Conservation (phyloP, 2,329 filamentous ascomycete genomes). For the Acarospora socialis region DNA sequence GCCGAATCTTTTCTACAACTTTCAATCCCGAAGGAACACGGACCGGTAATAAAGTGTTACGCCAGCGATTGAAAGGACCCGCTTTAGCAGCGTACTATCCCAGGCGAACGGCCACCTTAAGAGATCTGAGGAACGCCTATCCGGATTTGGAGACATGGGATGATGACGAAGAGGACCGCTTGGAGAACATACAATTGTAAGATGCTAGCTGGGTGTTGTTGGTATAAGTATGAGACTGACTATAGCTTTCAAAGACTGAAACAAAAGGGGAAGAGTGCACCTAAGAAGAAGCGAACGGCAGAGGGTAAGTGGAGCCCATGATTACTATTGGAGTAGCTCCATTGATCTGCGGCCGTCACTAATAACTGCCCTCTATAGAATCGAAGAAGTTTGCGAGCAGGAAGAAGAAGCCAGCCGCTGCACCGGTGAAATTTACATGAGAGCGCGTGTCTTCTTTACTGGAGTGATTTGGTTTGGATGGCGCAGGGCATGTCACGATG, state of each 20-base stretch:
- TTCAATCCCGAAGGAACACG: slow-evolving; percentile 77
- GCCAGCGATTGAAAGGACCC: slow-evolving; percentile 76
- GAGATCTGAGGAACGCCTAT: slow-evolving; percentile 59
- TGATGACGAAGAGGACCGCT: slow-evolving; percentile 63
- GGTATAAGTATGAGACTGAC: slow-evolving; percentile 15
- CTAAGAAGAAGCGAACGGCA: slow-evolving; percentile 69
- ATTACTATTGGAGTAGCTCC: background rate
- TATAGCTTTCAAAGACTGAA: slow-evolving; percentile 43
- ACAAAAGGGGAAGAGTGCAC: slow-evolving; percentile 68
- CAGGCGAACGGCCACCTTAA: slow-evolving; percentile 53
- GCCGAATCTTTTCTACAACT: slow-evolving; percentile 76
- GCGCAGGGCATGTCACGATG: no score
- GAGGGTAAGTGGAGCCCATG: slow-evolving; percentile 26
- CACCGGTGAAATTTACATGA: no score
- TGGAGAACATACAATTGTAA: slow-evolving; percentile 52
- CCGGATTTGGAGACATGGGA: slow-evolving; percentile 56
- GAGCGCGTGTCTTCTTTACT: no score
- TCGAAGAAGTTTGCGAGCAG: slow-evolving; percentile 11
- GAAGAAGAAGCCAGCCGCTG: slow-evolving; percentile 2
- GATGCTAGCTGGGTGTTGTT: slow-evolving; percentile 32
- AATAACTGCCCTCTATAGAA: slow-evolving; percentile 7
- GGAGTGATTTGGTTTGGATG: no score
- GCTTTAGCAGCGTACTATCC: slow-evolving; percentile 81
- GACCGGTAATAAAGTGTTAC: slow-evolving; percentile 81
- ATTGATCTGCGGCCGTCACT: background rate